phyloP scores from a whole-genome alignment of 2,329 filamentous ascomycete genomes.

The Colletotrichum sp. region DNA sequence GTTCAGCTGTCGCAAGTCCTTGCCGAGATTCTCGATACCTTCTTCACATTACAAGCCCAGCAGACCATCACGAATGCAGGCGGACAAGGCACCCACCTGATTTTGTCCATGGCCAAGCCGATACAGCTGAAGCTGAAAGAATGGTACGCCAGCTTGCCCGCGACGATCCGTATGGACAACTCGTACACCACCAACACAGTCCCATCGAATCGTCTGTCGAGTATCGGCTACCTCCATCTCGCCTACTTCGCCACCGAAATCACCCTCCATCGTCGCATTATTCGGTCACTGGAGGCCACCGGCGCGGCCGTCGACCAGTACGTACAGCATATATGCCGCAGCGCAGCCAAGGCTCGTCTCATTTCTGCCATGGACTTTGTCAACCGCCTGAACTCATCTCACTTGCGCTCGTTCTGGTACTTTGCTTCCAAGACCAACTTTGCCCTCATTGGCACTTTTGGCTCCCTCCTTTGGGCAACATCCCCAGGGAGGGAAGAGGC shows the following conservation, averaged over 20 bases:
- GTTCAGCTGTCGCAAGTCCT: conserved; percentile 77
- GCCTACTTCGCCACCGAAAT: conserved; percentile 96
- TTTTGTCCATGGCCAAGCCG: conserved; percentile 78
- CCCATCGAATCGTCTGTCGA: conserved; percentile 54
- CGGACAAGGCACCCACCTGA: conserved; percentile 71
- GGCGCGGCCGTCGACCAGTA: conserved; percentile 70
- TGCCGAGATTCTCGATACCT: conserved; percentile 80
- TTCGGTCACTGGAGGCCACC: conserved; percentile 70
- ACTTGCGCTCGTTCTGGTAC: conserved; percentile 92
- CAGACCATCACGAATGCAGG: conserved; percentile 70
- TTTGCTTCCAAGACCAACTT: conserved; percentile 90
- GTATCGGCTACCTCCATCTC: conserved; percentile 81
- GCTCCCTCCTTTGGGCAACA: conserved; percentile 87
- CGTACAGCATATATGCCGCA: conserved; percentile 89
- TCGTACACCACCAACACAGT: conserved; percentile 44
- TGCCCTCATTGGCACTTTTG: conserved; percentile 93
- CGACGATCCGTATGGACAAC: conserved; percentile 69
- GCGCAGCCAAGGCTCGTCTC: conserved; percentile 89
- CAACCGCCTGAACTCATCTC: conserved; percentile 84
- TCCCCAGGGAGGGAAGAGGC: conserved; percentile 87
- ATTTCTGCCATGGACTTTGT: conserved; percentile 98
- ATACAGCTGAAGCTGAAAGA: conserved; percentile 84
- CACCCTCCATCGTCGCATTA: conserved; percentile 88
- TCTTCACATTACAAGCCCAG: conserved; percentile 81
- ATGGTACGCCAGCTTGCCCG: conserved; percentile 77